A percentile compares a stretch with the other conserved stretches of the same genome.
phyloP scores from a whole-genome alignment of 129 eudicot species.

The Heracleum sosnowskyi region DNA sequence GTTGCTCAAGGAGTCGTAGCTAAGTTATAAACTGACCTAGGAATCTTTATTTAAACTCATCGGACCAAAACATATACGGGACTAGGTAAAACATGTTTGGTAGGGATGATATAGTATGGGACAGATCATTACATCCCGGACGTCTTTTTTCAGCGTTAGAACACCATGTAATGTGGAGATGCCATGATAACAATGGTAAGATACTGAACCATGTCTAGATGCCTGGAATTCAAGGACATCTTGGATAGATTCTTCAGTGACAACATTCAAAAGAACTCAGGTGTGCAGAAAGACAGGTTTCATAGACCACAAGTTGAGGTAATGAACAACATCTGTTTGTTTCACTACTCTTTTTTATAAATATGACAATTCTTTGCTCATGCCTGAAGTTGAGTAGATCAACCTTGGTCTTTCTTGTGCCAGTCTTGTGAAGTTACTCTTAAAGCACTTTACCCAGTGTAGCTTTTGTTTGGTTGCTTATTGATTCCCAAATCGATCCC shows the following conservation, averaged over 20 bases:
- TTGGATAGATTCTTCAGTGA: not conserved
- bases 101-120: too few species aligned
- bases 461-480: constrained; percentile 10
- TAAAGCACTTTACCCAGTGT: constrained; percentile 33
- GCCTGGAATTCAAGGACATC: too few species aligned
- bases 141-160: too few species aligned
- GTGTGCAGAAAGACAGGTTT: not conserved
- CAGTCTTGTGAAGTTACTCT: constrained; percentile 26
- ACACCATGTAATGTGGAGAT: too few species aligned
- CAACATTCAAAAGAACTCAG: not conserved
- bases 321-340: not conserved
- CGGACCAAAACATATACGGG: not conserved
- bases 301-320: not conserved
- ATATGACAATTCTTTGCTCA: constrained; percentile 19
- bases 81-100: not conserved
- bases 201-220: too few species aligned
- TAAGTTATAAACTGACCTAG: too few species aligned
- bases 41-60: too few species aligned
- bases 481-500: constrained; percentile 34
- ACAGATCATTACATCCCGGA: too few species aligned
- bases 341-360: not conserved
- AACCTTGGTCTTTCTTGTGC: constrained; percentile 23
- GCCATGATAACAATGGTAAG: too few species aligned
- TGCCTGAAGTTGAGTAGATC: constrained; percentile 37
- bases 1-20: too few species aligned